Conservation (phyloP, 768 basidiomycete species). For the Kwoniella sp. region DNA sequence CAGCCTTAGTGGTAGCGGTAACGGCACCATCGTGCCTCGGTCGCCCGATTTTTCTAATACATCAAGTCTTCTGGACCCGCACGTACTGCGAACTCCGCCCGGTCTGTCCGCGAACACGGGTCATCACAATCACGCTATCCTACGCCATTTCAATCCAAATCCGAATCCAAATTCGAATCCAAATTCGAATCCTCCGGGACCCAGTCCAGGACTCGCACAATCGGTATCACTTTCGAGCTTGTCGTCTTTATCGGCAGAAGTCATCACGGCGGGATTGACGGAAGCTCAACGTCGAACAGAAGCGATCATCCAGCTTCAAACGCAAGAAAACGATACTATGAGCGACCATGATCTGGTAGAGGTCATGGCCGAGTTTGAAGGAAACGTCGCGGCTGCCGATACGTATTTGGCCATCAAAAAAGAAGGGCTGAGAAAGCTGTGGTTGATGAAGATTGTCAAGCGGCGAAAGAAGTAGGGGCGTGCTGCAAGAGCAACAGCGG, state of each 20-base stretch:
- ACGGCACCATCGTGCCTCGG: neutral
- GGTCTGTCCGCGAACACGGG: neutral
- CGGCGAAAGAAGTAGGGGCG: constrained; percentile 33
- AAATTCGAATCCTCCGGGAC: neutral
- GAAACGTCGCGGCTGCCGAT: constrained; percentile 35
- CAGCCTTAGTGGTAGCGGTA: neutral
- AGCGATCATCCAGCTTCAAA: constrained; percentile 36
- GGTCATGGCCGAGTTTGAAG: constrained; percentile 41
- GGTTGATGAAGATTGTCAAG: constrained; percentile 30
- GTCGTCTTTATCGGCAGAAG: constrained; percentile 11
- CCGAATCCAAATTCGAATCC: neutral
- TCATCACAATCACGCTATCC: neutral
- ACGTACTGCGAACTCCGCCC: constrained; percentile 10
- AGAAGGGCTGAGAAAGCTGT: constrained; percentile 34
- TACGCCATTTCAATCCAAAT: constrained; percentile 1
- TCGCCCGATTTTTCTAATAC: constrained; percentile 10
- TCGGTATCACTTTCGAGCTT: neutral
- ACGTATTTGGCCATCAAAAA: constrained; percentile 41
- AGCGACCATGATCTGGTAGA: constrained; percentile 45
- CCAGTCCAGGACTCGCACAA: neutral
- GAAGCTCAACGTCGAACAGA: constrained; percentile 41
- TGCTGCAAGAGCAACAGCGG: neutral
- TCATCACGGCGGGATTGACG: constrained; percentile 16
- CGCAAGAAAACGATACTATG: constrained; percentile 26
- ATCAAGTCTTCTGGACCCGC: constrained; percentile 6